Conservation (phyloP, 257 asterid species). For the Solanum boliviense region DNA sequence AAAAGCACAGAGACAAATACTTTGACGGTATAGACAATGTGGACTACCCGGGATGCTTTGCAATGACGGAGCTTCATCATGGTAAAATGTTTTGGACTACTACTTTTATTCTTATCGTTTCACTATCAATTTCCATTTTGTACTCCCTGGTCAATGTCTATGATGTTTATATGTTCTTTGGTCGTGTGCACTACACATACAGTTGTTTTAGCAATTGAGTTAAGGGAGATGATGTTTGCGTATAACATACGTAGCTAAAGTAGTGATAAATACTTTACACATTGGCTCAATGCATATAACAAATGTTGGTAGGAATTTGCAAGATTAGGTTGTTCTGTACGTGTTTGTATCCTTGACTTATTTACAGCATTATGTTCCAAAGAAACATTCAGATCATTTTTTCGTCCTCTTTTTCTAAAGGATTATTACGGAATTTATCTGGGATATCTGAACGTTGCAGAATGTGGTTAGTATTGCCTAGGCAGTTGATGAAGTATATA, state of each 20-base stretch:
- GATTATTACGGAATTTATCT: neutral
- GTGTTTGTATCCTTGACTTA: neutral
- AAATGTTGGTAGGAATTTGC: neutral
- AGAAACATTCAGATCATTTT: neutral
- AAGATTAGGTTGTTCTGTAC: neutral
- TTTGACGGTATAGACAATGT: slow-evolving; percentile 77
- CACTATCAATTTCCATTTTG: neutral
- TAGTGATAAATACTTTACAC: neutral
- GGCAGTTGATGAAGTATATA: neutral
- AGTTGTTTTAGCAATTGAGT: neutral
- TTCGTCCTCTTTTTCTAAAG: neutral
- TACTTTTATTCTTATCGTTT: neutral
- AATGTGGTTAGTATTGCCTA: neutral
- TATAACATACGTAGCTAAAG: neutral
- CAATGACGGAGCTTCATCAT: slow-evolving; percentile 98
- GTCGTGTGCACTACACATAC: neutral
- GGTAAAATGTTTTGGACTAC: slow-evolving; percentile 35
- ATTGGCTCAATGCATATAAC: neutral
- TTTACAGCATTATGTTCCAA: neutral
- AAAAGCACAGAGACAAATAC: slow-evolving; percentile 79
- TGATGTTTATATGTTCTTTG: neutral
- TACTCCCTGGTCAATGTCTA: neutral
- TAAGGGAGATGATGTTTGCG: neutral
- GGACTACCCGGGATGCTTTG: slow-evolving; percentile 90
- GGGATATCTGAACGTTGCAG: neutral